Conservation (phyloP, 441 rosid genomes). For the Geranium incanum region DNA sequence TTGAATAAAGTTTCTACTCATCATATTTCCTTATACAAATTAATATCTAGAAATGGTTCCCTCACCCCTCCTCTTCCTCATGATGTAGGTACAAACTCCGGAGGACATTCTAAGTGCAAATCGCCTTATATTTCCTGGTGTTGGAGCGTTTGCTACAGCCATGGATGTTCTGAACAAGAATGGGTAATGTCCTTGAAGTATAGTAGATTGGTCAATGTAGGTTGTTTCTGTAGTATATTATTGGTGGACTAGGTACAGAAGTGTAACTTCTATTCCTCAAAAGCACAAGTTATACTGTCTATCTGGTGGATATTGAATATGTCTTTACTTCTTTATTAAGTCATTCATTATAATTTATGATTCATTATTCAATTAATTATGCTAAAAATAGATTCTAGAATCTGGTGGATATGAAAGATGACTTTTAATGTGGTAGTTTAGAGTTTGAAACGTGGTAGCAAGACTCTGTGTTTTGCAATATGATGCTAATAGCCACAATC, state of each 20-base stretch:
- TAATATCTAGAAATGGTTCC: background rate
- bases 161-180: slow-evolving; percentile 78
- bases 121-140: slow-evolving; percentile 85
- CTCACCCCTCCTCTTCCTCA: slow-evolving; percentile 10
- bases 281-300: background rate
- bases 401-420: slow-evolving; percentile 2
- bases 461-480: background rate
- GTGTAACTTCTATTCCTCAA: background rate
- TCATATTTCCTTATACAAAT: background rate
- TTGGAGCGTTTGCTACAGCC: slow-evolving; percentile 89
- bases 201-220: background rate
- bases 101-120: slow-evolving; percentile 67
- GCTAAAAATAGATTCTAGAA: background rate
- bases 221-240: background rate
- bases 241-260: background rate
- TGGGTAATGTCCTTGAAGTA: slow-evolving; percentile 37
- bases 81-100: slow-evolving; percentile 64
- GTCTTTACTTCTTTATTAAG: background rate
- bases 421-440: background rate
- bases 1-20: background rate
- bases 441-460: background rate
- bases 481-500: background rate
- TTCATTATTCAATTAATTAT: background rate
- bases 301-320: no score
- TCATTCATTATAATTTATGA: background rate